A percentile compares a stretch with the other conserved stretches of the same genome.
These are phyloP conservation scores for Casuarina cunninghamiana DNA, from an alignment of 306 rosid genomes.

Conservation along the genomic window DNA sequence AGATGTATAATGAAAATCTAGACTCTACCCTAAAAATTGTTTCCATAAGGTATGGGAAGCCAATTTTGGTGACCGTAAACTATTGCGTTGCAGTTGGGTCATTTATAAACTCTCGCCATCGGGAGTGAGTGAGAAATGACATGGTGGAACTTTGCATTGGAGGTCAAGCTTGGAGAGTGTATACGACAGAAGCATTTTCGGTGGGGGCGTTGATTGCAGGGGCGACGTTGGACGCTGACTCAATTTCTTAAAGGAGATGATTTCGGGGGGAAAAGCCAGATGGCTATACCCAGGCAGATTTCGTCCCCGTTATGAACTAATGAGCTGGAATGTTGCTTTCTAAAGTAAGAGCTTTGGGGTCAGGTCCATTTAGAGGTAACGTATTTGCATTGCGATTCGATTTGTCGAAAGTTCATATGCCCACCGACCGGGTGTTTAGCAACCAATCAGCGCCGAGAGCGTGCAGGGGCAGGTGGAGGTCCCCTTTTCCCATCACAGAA, in stretches of 20 bases:
- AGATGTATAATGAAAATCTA: background rate
- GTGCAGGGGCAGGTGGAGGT: background rate
- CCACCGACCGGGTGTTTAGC: background rate
- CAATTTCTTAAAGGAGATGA: background rate
- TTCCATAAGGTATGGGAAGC: background rate
- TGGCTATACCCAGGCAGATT: background rate
- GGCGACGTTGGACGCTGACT: background rate
- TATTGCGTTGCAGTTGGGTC: background rate
- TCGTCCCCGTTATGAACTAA: background rate
- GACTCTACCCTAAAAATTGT: background rate
- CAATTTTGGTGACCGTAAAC: background rate
- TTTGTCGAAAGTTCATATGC: background rate
- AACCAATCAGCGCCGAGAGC: background rate
- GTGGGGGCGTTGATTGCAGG: background rate
- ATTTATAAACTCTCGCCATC: background rate
- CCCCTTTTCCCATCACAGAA: background rate
- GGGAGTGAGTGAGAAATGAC: background rate
- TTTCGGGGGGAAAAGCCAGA: background rate
- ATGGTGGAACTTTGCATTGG: background rate
- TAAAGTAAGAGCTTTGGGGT: background rate
- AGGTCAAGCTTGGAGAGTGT: background rate
- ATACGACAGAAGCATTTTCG: background rate
- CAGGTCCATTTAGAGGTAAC: background rate
- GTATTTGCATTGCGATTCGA: background rate
- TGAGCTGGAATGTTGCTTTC: background rate